Evolutionary conservation across 2,329 filamentous ascomycete species (phyloP).

Genomic region (Fusarium sp.): DNA sequence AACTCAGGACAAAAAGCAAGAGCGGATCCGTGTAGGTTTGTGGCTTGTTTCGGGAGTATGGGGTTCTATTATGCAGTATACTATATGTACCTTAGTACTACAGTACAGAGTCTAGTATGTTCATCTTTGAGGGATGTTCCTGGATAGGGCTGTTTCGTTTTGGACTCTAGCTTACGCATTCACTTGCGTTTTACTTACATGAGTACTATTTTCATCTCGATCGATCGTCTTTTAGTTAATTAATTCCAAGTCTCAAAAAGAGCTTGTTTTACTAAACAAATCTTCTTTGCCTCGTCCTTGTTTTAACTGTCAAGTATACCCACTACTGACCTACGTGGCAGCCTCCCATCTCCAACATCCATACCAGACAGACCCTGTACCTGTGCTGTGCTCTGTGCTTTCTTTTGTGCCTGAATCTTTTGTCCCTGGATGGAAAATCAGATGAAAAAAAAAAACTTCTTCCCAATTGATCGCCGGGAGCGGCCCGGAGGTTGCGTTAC

Average conservation of each 20-base stretch:
- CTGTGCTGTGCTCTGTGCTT: constrained; percentile 2
- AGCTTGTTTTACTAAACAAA: background rate
- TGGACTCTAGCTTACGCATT: constrained; percentile 5
- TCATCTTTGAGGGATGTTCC: background rate
- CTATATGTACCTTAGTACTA: background rate
- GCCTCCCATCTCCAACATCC: background rate
- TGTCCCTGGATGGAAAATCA: background rate
- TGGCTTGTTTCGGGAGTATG: constrained; percentile 40
- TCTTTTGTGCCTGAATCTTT: constrained; percentile 19
- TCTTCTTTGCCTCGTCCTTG: constrained; percentile 11
- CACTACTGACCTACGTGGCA: constrained; percentile 28
- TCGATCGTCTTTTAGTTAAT: constrained; percentile 9
- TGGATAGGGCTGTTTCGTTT: constrained; percentile 13
- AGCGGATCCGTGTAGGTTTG: constrained; percentile 2
- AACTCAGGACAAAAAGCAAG: constrained; percentile 21
- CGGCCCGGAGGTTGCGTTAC: constrained; percentile 30
- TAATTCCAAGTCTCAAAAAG: background rate
- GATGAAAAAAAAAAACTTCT: constrained; percentile 16
- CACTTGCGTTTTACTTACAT: constrained; percentile 1
- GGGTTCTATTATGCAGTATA: constrained; percentile 35
- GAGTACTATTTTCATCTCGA: constrained; percentile 14
- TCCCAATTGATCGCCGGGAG: constrained; percentile 31
- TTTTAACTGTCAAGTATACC: background rate
- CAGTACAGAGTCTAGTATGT: no score
- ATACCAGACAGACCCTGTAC: constrained; percentile 15